Percentiles rank a stretch among this genome's conserved stretches.
These are phyloP conservation scores for Paracoccidioides brasiliensis DNA, from an alignment of 2,329 filamentous ascomycete species.

Conservation along the genomic window DNA sequence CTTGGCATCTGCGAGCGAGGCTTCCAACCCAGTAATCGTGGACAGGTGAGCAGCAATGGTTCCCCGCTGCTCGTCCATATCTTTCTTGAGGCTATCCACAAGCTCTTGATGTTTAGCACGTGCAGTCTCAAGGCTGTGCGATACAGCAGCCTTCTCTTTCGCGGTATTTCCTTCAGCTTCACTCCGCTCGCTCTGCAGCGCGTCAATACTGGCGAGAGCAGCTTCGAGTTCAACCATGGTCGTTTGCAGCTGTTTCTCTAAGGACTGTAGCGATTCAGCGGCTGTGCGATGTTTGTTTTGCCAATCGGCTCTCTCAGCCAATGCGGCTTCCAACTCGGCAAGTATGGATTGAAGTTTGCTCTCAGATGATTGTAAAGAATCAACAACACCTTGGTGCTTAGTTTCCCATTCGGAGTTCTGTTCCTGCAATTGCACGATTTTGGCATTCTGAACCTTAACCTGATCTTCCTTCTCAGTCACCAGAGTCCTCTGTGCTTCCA, in stretches of 20 bases:
- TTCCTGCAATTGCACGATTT: slow-evolving; percentile 52
- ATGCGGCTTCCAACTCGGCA: slow-evolving; percentile 52
- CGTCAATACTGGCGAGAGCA: slow-evolving; percentile 43
- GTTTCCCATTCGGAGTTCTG: slow-evolving; percentile 63
- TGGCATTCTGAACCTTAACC: slow-evolving; percentile 33
- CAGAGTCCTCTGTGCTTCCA: slow-evolving; percentile 25
- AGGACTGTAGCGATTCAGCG: slow-evolving; percentile 56
- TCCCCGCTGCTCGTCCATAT: slow-evolving; percentile 70
- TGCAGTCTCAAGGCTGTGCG: slow-evolving; percentile 38
- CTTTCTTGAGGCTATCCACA: slow-evolving; percentile 50
- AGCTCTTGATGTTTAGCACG: slow-evolving; percentile 46
- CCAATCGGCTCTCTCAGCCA: slow-evolving; percentile 37
- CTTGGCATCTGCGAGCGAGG: slow-evolving; percentile 53
- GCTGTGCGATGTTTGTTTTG: slow-evolving; percentile 61
- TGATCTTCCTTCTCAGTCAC: slow-evolving; percentile 17
- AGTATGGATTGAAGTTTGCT: slow-evolving; percentile 58
- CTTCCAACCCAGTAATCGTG: slow-evolving; percentile 62
- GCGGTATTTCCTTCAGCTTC: slow-evolving; percentile 18
- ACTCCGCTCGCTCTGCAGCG: slow-evolving; percentile 32
- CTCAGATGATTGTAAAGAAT: slow-evolving; percentile 59
- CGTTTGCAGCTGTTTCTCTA: slow-evolving; percentile 57
- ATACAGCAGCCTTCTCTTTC: slow-evolving; percentile 26
- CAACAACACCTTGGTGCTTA: slow-evolving; percentile 59
- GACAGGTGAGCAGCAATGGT: slow-evolving; percentile 55
- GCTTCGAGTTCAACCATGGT: slow-evolving; percentile 63